Conservation (phyloP, 306 rosid genomes). For the Acacia acuminata region DNA sequence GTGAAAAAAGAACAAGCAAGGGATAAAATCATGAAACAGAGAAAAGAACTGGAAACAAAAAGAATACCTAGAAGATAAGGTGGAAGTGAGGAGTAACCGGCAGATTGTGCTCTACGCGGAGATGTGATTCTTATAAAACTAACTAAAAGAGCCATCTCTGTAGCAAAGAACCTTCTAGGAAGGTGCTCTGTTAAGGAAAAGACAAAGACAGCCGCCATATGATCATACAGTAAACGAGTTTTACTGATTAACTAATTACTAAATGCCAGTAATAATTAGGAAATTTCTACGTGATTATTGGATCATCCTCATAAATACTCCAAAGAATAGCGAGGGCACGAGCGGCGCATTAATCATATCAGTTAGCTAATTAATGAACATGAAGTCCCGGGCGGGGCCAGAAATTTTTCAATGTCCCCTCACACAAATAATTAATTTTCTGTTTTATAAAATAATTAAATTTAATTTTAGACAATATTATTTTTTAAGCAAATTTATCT, state of each 20-base stretch:
- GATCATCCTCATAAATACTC: not conserved
- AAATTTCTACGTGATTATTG: not conserved
- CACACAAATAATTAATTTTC: not conserved
- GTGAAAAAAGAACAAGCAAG: not conserved
- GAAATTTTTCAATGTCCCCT: not conserved
- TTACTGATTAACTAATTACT: not conserved
- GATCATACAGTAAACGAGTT: not conserved
- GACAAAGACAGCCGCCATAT: constrained; percentile 26
- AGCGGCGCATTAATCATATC: not conserved
- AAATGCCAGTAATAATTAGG: not conserved
- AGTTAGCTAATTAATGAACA: not conserved
- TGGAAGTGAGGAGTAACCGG: constrained; percentile 7
- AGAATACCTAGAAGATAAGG: constrained; percentile 1
- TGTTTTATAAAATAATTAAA: too few relatives aligned
- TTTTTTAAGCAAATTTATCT: too few relatives aligned
- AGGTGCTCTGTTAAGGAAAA: not conserved
- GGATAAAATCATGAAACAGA: not conserved
- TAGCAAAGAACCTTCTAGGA: constrained; percentile 31
- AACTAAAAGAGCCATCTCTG: not conserved
- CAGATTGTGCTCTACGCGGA: not conserved
- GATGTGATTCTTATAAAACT: not conserved
- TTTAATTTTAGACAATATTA: too few relatives aligned
- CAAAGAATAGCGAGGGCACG: not conserved
- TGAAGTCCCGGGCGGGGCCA: not conserved
- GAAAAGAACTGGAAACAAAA: not conserved